A percentile compares a stretch with the other conserved stretches of the same genome.
These are phyloP conservation scores for Magnusiomyces paraingens DNA, from an alignment of 1,139 yeast species.

Conservation along the genomic window DNA sequence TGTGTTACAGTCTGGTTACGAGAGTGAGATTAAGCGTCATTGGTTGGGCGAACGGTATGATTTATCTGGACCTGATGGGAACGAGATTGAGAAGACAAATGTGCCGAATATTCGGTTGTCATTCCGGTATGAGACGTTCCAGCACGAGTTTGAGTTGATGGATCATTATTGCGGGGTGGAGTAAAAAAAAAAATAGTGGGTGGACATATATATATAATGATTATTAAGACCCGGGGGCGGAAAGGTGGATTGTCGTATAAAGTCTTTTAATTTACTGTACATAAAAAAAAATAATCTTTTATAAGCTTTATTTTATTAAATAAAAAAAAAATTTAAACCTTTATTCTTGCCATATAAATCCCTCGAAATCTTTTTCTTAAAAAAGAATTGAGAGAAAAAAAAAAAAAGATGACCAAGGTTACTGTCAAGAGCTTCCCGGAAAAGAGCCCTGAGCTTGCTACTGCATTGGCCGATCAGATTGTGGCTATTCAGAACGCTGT, in stretches of 20 bases:
- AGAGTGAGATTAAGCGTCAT: constrained; percentile 71
- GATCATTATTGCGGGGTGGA: constrained; percentile 42
- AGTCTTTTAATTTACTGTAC: too few relatives aligned
- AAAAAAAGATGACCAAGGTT: not conserved
- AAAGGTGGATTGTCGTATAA: too few relatives aligned
- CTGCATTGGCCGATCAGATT: constrained; percentile 86
- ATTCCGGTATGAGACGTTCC: constrained; percentile 73
- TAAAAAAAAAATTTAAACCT: too few relatives aligned
- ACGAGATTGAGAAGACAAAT: constrained; percentile 87
- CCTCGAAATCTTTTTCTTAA: not conserved
- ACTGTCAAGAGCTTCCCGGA: constrained; percentile 25
- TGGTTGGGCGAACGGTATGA: constrained; percentile 81
- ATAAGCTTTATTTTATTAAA: too few relatives aligned
- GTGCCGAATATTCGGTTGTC: constrained; percentile 84
- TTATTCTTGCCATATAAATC: not conserved
- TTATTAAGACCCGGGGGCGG: too few relatives aligned
- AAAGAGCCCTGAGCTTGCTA: constrained; percentile 22
- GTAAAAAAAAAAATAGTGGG: not conserved
- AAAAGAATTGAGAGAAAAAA: not conserved
- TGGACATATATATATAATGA: too few relatives aligned
- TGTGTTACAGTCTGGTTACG: constrained; percentile 90
- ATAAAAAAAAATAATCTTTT: too few relatives aligned
- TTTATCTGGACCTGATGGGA: constrained; percentile 62
- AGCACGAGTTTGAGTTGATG: constrained; percentile 69
- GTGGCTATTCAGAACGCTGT: constrained; percentile 73